Evolutionary conservation across 331 rosid species (phyloP).

Genomic region (Dryas integrifolia): DNA sequence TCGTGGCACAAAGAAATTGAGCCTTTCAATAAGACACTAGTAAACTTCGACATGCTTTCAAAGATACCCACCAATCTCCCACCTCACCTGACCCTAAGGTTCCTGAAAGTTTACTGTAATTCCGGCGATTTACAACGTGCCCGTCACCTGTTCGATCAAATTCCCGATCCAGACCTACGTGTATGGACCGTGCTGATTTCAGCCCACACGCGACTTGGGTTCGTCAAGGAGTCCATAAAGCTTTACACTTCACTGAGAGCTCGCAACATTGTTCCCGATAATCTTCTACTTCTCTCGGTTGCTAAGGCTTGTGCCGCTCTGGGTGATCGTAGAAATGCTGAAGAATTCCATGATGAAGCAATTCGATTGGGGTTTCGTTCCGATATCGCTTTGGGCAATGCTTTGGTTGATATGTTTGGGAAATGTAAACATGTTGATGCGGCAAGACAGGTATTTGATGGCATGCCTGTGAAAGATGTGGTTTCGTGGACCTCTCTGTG

Average conservation of each 20-base stretch:
- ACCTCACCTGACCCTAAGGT: constrained; percentile 35
- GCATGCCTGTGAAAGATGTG: constrained; percentile 4
- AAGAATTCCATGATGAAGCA: background rate
- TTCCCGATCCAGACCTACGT: constrained; percentile 39
- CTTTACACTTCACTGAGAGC: constrained; percentile 30
- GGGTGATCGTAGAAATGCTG: constrained; percentile 32
- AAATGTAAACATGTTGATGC: constrained; percentile 11
- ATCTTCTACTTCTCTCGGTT: constrained; percentile 31
- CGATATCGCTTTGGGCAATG: constrained; percentile 10
- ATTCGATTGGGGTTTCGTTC: constrained; percentile 7
- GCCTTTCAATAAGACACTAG: background rate
- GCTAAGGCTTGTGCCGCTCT: constrained; percentile 46
- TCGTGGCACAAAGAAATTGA: background rate
- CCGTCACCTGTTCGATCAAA: constrained; percentile 45
- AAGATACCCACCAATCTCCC: constrained; percentile 35
- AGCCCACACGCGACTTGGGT: constrained; percentile 38
- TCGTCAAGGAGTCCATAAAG: constrained; percentile 36
- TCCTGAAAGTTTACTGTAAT: constrained; percentile 20
- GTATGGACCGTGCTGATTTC: constrained; percentile 48
- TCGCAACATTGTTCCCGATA: constrained; percentile 33
- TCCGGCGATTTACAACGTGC: constrained; percentile 41
- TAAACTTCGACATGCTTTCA: constrained; percentile 25
- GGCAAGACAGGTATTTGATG: background rate
- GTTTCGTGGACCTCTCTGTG: constrained; percentile 10
- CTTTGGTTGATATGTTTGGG: constrained; percentile 23